Conservation (phyloP, 495 filamentous ascomycete genomes). For the Astrothelium subdiscretum region DNA sequence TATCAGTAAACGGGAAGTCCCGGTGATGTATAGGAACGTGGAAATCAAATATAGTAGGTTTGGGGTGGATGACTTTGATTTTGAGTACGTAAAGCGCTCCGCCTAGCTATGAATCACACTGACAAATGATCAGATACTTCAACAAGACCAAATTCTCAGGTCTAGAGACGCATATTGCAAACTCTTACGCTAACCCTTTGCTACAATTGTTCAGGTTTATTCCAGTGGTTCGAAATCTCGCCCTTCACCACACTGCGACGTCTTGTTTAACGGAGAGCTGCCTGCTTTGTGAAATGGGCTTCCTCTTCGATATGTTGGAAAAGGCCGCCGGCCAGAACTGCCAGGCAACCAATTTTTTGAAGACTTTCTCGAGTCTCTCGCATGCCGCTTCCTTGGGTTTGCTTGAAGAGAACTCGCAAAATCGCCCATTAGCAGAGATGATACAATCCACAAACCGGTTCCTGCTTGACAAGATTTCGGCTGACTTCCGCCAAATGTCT, state of each 20-base stretch:
- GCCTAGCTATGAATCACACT: neutral
- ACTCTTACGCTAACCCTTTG: conserved; percentile 90
- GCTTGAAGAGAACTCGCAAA: conserved; percentile 69
- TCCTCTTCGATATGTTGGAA: conserved; percentile 94
- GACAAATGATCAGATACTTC: conserved; percentile 52
- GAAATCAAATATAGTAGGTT: conserved; percentile 97
- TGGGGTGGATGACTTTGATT: conserved; percentile 96
- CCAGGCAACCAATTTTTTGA: conserved; percentile 93
- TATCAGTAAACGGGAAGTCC: conserved; percentile 55
- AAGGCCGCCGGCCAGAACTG: conserved; percentile 88
- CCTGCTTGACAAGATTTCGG: conserved; percentile 56
- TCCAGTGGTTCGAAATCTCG: conserved; percentile 75
- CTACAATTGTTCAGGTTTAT: conserved; percentile 87
- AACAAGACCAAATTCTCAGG: conserved; percentile 87
- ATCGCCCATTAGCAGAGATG: conserved; percentile 55
- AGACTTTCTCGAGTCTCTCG: conserved; percentile 67
- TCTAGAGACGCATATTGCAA: conserved; percentile 88
- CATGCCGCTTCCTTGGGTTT: conserved; percentile 61
- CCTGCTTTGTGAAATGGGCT: conserved; percentile 88
- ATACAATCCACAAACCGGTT: conserved; percentile 71
- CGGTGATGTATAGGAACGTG: conserved; percentile 75
- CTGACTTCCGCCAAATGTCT: conserved; percentile 54
- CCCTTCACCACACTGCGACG: conserved; percentile 79
- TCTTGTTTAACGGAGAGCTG: conserved; percentile 71
- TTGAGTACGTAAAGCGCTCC: conserved; percentile 47